Conservation (phyloP, 2,329 filamentous ascomycete species). For the Teratosphaeria epicoccoides region DNA sequence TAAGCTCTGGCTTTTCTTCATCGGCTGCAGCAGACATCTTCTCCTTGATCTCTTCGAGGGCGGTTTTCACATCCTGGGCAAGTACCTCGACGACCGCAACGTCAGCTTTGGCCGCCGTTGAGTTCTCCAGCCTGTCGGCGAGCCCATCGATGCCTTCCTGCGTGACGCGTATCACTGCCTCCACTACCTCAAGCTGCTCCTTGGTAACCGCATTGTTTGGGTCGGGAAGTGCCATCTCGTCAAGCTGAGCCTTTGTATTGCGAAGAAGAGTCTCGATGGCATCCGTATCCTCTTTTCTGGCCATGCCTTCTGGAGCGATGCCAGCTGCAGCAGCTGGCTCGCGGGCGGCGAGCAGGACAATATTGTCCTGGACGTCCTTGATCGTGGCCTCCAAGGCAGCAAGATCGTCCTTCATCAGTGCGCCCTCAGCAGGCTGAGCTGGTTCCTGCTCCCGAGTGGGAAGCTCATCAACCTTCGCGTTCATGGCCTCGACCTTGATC, state of each 20-base stretch:
- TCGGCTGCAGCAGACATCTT: slow-evolving; percentile 30
- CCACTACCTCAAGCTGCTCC: slow-evolving; percentile 50
- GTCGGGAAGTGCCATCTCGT: slow-evolving; percentile 59
- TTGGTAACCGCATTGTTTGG: slow-evolving; percentile 57
- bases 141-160: slow-evolving; percentile 62
- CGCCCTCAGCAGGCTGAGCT: slow-evolving; percentile 23
- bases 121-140: slow-evolving; percentile 53
- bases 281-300: slow-evolving; percentile 73
- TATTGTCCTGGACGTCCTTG: slow-evolving; percentile 49
- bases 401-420: slow-evolving; percentile 45
- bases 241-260: slow-evolving; percentile 79
- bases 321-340: slow-evolving; percentile 7
- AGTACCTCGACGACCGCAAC: slow-evolving; percentile 66
- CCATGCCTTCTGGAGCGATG: slow-evolving; percentile 38
- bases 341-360: slow-evolving; percentile 41
- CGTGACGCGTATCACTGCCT: slow-evolving; percentile 62
- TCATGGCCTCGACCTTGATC: slow-evolving; percentile 72
- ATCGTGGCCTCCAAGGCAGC: slow-evolving; percentile 34
- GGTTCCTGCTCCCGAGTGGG: slow-evolving; percentile 31
- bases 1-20: slow-evolving; percentile 41
- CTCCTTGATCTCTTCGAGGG: slow-evolving; percentile 57
- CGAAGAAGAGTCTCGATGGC: slow-evolving; percentile 83
- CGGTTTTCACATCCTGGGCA: slow-evolving; percentile 63
- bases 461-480: slow-evolving; percentile 41
- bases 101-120: slow-evolving; percentile 67